Evolutionary conservation across 2,329 filamentous ascomycete species (phyloP).

Genomic region (Seiridium unicorne): DNA sequence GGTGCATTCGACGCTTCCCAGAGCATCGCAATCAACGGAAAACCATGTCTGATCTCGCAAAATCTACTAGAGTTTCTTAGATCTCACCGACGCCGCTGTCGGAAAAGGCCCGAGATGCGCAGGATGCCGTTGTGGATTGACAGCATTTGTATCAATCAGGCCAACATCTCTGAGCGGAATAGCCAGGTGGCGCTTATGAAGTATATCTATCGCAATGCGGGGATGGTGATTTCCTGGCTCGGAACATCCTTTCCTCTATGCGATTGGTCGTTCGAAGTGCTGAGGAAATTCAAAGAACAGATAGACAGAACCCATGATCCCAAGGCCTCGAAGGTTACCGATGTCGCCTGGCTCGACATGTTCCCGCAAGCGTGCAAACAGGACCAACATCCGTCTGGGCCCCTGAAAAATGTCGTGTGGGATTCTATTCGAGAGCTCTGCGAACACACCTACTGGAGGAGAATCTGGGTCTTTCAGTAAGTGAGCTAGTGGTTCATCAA

Average conservation of each 20-base stretch:
- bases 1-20: neutral
- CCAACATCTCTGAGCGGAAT: neutral
- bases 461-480: conserved; percentile 1
- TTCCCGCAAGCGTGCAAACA: conserved; percentile 1
- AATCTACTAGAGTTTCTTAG: conserved; percentile 2
- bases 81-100: neutral
- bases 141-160: neutral
- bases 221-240: conserved; percentile 3
- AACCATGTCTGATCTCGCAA: neutral
- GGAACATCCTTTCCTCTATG: neutral
- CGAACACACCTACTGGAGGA: neutral
- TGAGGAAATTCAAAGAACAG: neutral
- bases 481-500: neutral
- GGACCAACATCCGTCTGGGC: neutral
- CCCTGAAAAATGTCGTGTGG: neutral
- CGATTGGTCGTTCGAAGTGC: neutral
- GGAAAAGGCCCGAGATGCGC: neutral
- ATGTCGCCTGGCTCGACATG: neutral
- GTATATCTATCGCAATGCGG: neutral
- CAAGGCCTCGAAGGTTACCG: neutral
- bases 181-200: conserved; percentile 1
- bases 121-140: neutral
- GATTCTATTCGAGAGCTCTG: conserved; percentile 1
- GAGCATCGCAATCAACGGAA: neutral
- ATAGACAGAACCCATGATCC: neutral